phyloP scores from a whole-genome alignment of 352 stramenopile genomes.

The Globisporangium sylvaticum region DNA sequence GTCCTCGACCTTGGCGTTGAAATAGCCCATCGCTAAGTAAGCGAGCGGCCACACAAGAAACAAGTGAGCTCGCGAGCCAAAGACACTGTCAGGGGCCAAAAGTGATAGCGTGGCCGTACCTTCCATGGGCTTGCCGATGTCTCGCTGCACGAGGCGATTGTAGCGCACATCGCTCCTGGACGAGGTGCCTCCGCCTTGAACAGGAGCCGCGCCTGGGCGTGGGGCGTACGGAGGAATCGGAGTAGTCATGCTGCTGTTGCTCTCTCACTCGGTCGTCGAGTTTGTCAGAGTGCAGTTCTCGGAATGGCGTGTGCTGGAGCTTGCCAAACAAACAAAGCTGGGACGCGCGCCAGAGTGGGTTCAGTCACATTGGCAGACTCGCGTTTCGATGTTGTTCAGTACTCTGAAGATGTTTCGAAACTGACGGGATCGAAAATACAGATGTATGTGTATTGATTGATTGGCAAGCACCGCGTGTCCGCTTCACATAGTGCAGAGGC shows the following conservation, averaged over 20 bases:
- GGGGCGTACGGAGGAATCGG: neutral
- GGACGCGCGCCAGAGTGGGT: too few species aligned
- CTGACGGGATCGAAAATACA: neutral
- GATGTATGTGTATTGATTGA: neutral
- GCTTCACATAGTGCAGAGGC: too few species aligned
- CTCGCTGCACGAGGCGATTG: constrained; percentile 30
- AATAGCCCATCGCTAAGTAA: constrained; percentile 30
- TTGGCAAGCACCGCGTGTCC: neutral
- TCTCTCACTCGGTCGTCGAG: too few species aligned
- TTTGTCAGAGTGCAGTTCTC: too few species aligned
- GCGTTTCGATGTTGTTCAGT: too few species aligned
- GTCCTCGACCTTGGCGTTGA: constrained; percentile 51
- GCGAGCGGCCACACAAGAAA: neutral
- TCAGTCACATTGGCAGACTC: too few species aligned
- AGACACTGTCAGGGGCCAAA: neutral
- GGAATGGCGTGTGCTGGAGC: too few species aligned
- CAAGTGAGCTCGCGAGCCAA: neutral
- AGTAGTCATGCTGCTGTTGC: neutral
- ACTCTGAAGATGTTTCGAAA: too few species aligned
- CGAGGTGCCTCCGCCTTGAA: neutral
- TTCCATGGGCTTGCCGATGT: constrained; percentile 29
- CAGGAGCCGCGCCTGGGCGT: too few species aligned
- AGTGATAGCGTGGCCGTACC: constrained; percentile 2
- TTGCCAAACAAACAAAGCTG: too few species aligned
- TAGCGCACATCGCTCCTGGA: constrained; percentile 14